phyloP scores from a whole-genome alignment of 2,329 filamentous ascomycete genomes.

The Fusarium sp. region DNA sequence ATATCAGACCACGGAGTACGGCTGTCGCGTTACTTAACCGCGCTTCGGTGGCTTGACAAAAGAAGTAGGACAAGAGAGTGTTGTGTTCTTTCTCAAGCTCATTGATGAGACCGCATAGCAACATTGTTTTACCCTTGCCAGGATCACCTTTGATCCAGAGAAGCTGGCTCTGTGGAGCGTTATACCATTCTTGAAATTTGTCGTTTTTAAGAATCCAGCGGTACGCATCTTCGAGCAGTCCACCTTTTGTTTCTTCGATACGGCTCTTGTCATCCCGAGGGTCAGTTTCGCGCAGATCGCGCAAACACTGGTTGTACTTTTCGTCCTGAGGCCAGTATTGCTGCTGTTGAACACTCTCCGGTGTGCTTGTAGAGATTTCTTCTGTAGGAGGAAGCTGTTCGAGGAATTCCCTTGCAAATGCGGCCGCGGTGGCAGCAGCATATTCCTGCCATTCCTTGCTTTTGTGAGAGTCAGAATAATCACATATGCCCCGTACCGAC shows the following conservation, averaged over 20 bases:
- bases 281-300: background rate
- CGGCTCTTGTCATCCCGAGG: background rate
- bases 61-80: fast-evolving
- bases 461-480: background rate
- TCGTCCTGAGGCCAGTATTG: fast-evolving
- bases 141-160: background rate
- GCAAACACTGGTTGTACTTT: constrained; percentile 27
- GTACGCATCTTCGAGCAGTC: fast-evolving
- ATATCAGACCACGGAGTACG: background rate
- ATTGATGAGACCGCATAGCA: background rate
- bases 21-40: background rate
- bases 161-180: fast-evolving
- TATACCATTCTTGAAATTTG: background rate
- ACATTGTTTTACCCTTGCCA: background rate
- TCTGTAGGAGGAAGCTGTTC: background rate
- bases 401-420: background rate
- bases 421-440: background rate
- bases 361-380: fast-evolving
- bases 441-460: background rate
- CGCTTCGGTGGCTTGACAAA: background rate
- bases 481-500: background rate
- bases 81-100: fast-evolving
- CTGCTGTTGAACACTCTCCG: fast-evolving
- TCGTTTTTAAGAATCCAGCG: background rate
- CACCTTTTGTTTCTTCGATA: background rate